A percentile compares a stretch with the other conserved stretches of the same genome.
Evolutionary conservation across 495 filamentous ascomycete species (phyloP).

Genomic region (Alectoria sarmentosa): DNA sequence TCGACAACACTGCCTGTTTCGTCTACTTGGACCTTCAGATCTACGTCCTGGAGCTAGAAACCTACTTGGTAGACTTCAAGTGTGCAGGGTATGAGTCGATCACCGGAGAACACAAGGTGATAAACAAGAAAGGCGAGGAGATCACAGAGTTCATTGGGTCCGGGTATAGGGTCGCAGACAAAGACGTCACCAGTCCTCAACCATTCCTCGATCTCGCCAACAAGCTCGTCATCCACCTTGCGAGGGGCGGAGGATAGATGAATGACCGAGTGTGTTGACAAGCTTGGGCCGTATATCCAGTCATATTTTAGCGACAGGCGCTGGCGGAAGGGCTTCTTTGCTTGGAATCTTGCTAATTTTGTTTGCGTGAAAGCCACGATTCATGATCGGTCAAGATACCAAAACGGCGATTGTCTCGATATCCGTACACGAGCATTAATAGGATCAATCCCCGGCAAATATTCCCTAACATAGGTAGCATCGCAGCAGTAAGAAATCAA

Average conservation of each 20-base stretch:
- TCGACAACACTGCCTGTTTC: constrained; percentile 47
- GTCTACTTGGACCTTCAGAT: constrained; percentile 95
- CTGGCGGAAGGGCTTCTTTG: not conserved
- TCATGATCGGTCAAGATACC: not conserved
- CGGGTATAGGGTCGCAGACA: constrained; percentile 32
- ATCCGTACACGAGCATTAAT: not conserved
- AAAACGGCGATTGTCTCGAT: not conserved
- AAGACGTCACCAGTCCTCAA: constrained; percentile 50
- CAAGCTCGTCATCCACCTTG: constrained; percentile 47
- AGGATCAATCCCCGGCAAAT: not conserved
- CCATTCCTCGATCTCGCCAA: constrained; percentile 51
- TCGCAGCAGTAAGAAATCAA: not conserved
- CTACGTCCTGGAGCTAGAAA: constrained; percentile 87
- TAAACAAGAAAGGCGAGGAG: constrained; percentile 21
- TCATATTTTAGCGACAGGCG: not conserved
- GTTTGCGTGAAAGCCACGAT: not conserved
- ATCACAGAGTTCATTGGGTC: constrained; percentile 17
- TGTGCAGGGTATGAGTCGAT: constrained; percentile 95
- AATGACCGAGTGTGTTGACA: not conserved
- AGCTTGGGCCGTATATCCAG: not conserved
- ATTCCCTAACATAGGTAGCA: not conserved
- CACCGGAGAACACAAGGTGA: constrained; percentile 41
- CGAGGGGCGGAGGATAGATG: constrained; percentile 22
- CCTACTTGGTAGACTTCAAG: constrained; percentile 97
- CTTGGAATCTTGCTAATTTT: not conserved